Percentiles rank a stretch among this genome's conserved stretches.
Conservation (phyloP, 106 monocot genomes). For the Dendrobium officinale region DNA sequence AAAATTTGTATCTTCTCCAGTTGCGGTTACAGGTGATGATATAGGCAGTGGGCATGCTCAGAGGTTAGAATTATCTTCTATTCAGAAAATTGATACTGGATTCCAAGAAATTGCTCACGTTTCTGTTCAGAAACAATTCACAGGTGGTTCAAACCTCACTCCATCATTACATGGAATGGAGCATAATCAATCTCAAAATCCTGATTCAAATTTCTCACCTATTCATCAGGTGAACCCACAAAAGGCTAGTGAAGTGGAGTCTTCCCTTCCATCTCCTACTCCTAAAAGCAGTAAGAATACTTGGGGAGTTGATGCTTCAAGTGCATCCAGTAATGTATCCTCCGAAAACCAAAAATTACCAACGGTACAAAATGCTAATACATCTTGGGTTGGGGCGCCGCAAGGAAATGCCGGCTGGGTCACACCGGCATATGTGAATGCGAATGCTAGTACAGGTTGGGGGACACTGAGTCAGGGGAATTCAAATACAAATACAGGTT, state of each 20-base stretch:
- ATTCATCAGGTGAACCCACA: conserved; percentile 9
- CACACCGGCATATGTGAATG: background rate
- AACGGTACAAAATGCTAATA: conserved; percentile 7
- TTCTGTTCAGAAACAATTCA: conserved; percentile 3
- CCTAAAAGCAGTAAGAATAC: conserved; percentile 11
- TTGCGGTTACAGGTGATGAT: background rate
- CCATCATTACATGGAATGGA: background rate
- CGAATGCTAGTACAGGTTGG: background rate
- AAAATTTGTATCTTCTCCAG: background rate
- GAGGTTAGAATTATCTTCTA: conserved; percentile 4
- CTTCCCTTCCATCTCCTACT: conserved; percentile 59
- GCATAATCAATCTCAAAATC: conserved; percentile 11
- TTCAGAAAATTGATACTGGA: background rate
- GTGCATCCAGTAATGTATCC: background rate
- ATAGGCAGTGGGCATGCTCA: background rate
- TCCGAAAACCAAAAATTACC: background rate
- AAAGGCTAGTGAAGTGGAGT: conserved; percentile 15
- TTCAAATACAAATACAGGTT: background rate
- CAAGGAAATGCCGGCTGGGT: conserved; percentile 6
- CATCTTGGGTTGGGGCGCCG: conserved; percentile 6
- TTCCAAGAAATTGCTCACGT: background rate
- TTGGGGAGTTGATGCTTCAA: background rate
- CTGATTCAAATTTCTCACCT: conserved; percentile 6
- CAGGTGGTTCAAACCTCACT: background rate
- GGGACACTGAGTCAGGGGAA: no score